A percentile compares a stretch with the other conserved stretches of the same genome.
These are phyloP conservation scores for Ceratobasidium theobromae DNA, from an alignment of 1,284 basidiomycete species.

Conservation along the genomic window DNA sequence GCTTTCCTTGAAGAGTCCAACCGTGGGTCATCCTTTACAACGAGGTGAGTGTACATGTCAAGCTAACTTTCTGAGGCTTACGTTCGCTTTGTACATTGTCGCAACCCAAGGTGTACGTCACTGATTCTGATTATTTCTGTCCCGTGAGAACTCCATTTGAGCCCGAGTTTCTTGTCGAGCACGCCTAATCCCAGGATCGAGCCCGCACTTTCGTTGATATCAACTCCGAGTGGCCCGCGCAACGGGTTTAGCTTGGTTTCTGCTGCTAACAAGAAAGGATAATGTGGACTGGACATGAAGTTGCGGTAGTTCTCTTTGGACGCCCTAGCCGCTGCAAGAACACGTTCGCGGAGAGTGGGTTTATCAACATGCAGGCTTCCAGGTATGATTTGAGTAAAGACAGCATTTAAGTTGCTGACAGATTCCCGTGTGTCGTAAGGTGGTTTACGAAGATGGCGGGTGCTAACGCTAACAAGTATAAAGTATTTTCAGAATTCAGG, in stretches of 20 bases:
- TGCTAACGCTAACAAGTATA: conserved; percentile 1
- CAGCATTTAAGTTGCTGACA: conserved; percentile 11
- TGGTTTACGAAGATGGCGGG: conserved; percentile 14
- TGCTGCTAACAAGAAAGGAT: background rate
- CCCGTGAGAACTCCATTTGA: background rate
- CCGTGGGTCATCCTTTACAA: conserved; percentile 4
- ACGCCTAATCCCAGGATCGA: conserved; percentile 10
- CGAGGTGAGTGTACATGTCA: background rate
- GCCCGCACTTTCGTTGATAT: conserved; percentile 1
- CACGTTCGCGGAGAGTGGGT: background rate
- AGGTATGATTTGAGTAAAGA: conserved; percentile 2
- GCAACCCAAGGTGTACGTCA: conserved; percentile 16
- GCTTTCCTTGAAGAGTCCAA: conserved; percentile 8
- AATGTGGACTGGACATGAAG: background rate
- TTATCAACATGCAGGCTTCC: background rate
- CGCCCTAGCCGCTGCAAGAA: background rate
- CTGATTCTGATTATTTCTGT: background rate
- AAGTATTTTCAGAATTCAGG: no score
- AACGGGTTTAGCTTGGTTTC: conserved; percentile 2
- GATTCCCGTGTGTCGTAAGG: conserved; percentile 9
- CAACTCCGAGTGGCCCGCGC: conserved; percentile 6
- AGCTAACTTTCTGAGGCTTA: background rate
- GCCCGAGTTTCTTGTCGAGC: background rate
- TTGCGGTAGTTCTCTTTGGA: background rate
- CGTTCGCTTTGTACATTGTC: conserved; percentile 14